Evolutionary conservation across 768 basidiomycete genomes (phyloP).

Genomic region (Suillus subalutaceus): DNA sequence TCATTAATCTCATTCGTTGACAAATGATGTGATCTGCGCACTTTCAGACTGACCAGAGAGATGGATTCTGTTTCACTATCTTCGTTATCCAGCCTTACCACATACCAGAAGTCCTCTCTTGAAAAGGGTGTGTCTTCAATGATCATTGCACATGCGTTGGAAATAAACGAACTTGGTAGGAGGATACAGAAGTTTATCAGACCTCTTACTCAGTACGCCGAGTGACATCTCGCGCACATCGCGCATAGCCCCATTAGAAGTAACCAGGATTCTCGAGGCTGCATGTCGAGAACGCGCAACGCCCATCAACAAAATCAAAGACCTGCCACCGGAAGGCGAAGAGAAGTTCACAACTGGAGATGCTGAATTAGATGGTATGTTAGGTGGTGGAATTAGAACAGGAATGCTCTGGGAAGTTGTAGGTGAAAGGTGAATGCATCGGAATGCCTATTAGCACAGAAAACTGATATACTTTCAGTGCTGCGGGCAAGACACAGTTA

Average conservation of each 20-base stretch:
- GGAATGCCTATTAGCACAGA: slow-evolving; percentile 3
- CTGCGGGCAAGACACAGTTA: slow-evolving; percentile 93
- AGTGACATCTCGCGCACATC: slow-evolving; percentile 61
- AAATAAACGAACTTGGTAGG: slow-evolving; percentile 36
- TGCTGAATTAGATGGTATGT: slow-evolving; percentile 57
- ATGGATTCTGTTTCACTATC: slow-evolving; percentile 14
- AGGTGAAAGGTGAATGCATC: slow-evolving; percentile 75
- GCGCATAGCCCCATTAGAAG: slow-evolving; percentile 51
- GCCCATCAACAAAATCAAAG: slow-evolving; percentile 43
- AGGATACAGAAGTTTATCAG: slow-evolving; percentile 47
- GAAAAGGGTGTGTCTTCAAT: slow-evolving; percentile 36
- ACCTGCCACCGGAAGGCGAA: slow-evolving; percentile 36
- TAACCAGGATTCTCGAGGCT: slow-evolving; percentile 50
- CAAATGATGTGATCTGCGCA: background rate
- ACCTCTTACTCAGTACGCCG: slow-evolving; percentile 51
- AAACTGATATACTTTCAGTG: slow-evolving; percentile 48
- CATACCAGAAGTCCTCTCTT: slow-evolving; percentile 36
- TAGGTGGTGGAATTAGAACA: slow-evolving; percentile 80
- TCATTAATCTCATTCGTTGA: background rate
- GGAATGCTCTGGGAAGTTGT: slow-evolving; percentile 87
- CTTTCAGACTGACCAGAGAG: background rate
- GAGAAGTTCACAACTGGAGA: slow-evolving; percentile 78
- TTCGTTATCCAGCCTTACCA: slow-evolving; percentile 28
- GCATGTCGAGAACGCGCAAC: slow-evolving; percentile 49
- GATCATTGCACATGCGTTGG: background rate